A percentile compares a stretch with the other conserved stretches of the same genome.
Conservation (phyloP, 495 filamentous ascomycete species). For the Xylona heveae region DNA sequence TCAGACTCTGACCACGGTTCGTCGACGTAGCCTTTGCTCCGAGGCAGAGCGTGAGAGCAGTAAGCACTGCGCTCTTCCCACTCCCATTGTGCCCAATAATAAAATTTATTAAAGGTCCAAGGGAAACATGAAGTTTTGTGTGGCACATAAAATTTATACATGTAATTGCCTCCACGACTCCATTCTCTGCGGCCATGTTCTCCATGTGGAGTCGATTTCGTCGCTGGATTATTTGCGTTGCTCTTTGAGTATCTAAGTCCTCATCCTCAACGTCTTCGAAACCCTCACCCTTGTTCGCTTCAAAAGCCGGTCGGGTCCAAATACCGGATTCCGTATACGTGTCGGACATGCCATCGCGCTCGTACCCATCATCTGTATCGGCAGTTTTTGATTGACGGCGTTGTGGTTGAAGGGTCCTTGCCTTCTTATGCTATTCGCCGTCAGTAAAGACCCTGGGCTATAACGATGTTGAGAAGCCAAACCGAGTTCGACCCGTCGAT, state of each 20-base stretch:
- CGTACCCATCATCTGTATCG: neutral
- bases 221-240: slow-evolving; percentile 48
- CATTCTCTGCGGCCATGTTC: slow-evolving; percentile 61
- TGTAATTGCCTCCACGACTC: slow-evolving; percentile 61
- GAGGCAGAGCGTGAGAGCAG: slow-evolving; percentile 79
- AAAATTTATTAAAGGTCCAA: slow-evolving; percentile 92
- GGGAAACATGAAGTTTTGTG: slow-evolving; percentile 46
- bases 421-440: too few relatives aligned
- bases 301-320: too few relatives aligned
- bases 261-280: slow-evolving; percentile 30
- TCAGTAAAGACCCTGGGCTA: too few relatives aligned
- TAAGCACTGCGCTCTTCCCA: slow-evolving; percentile 96
- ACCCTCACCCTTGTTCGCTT: slow-evolving; percentile 25
- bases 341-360: neutral
- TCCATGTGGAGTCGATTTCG: slow-evolving; percentile 30
- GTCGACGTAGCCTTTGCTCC: slow-evolving; percentile 88
- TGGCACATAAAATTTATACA: slow-evolving; percentile 97
- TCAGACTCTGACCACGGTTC: slow-evolving; percentile 83
- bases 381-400: neutral
- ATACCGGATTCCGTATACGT: too few relatives aligned
- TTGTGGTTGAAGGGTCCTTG: too few relatives aligned
- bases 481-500: too few relatives aligned
- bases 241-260: slow-evolving; percentile 38
- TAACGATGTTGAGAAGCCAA: too few relatives aligned
- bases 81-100: slow-evolving; percentile 95